Evolutionary conservation across 2,329 filamentous ascomycete genomes (phyloP).

Genomic region (Colletotrichum lini): DNA sequence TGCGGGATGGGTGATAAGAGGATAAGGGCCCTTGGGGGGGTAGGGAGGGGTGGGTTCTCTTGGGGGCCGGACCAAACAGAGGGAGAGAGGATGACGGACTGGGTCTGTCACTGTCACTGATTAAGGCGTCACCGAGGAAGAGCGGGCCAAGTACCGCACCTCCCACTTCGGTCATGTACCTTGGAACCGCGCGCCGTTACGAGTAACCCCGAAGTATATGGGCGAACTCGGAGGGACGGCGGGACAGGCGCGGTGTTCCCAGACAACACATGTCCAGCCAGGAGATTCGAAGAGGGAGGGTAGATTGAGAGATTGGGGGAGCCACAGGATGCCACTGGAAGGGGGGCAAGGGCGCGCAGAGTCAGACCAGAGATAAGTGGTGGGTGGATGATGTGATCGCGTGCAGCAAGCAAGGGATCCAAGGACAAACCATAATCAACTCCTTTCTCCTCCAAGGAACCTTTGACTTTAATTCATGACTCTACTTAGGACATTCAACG

Average conservation of each 20-base stretch:
- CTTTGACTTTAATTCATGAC: slow-evolving; percentile 29
- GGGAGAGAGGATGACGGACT: slow-evolving; percentile 35
- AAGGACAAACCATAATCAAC: slow-evolving; percentile 22
- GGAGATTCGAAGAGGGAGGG: neutral
- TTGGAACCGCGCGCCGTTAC: slow-evolving; percentile 32
- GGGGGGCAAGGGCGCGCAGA: slow-evolving; percentile 23
- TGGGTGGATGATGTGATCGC: slow-evolving; percentile 40
- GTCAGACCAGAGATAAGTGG: slow-evolving; percentile 33
- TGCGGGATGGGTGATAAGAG: slow-evolving; percentile 41
- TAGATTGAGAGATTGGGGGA: slow-evolving; percentile 4
- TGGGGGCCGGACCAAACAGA: slow-evolving; percentile 23
- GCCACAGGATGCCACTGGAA: slow-evolving; percentile 21
- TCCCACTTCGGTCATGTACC: slow-evolving; percentile 22
- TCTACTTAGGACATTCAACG: neutral
- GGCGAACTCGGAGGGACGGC: slow-evolving; percentile 31
- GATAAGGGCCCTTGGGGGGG: slow-evolving; percentile 31
- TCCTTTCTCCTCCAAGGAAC: slow-evolving; percentile 1
- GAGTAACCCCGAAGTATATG: slow-evolving; percentile 36
- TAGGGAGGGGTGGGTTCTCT: slow-evolving; percentile 17
- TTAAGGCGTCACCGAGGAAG: slow-evolving; percentile 42
- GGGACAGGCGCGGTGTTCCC: slow-evolving; percentile 25
- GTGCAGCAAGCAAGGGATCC: slow-evolving; percentile 39
- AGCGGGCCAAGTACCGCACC: slow-evolving; percentile 26
- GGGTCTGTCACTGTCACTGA: slow-evolving; percentile 38
- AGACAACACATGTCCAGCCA: slow-evolving; percentile 5